These are phyloP conservation scores for Peronosclerospora sorghi DNA, from an alignment of 352 stramenopile species.

Conservation along the genomic window DNA sequence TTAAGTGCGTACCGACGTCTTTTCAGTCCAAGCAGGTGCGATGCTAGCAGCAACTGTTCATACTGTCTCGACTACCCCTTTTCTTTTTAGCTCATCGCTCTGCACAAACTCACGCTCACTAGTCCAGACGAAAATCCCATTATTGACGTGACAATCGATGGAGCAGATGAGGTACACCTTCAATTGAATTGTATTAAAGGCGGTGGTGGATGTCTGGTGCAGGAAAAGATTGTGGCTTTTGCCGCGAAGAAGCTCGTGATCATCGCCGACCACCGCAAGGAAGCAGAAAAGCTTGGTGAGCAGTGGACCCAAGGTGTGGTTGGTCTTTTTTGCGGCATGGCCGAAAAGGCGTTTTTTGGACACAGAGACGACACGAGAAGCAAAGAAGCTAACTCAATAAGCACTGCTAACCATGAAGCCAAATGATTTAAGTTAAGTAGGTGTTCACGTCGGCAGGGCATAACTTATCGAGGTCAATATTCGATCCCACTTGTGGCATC, in stretches of 20 bases:
- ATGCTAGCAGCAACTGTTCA: background rate
- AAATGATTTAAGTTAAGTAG: no score
- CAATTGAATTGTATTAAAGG: slow-evolving; percentile 98
- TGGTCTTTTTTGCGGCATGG: slow-evolving; percentile 82
- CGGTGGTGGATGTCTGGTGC: slow-evolving; percentile 90
- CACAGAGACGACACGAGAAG: slow-evolving; percentile 64
- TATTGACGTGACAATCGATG: slow-evolving; percentile 98
- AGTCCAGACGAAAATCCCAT: slow-evolving; percentile 74
- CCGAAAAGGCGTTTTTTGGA: slow-evolving; percentile 81
- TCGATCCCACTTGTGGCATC: no score
- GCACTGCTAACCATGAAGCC: no score
- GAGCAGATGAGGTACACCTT: slow-evolving; percentile 95
- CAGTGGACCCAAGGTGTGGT: slow-evolving; percentile 86
- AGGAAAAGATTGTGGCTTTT: slow-evolving; percentile 91
- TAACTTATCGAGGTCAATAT: no score
- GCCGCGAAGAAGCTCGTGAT: slow-evolving; percentile 97
- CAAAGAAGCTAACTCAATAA: slow-evolving; percentile 13
- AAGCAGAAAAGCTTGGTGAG: slow-evolving; percentile 77
- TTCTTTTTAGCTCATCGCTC: slow-evolving; percentile 60
- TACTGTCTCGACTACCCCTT: background rate
- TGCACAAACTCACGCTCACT: slow-evolving; percentile 68
- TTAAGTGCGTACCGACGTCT: slow-evolving; percentile 96
- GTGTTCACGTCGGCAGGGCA: no score
- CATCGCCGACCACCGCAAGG: slow-evolving; percentile 91
- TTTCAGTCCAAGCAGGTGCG: slow-evolving; percentile 87